Evolutionary conservation across 148 eudicot genomes (phyloP), one percentile per base, ranked within the genome.

Genomic region (Rhododendron williamsianum): DNA sequence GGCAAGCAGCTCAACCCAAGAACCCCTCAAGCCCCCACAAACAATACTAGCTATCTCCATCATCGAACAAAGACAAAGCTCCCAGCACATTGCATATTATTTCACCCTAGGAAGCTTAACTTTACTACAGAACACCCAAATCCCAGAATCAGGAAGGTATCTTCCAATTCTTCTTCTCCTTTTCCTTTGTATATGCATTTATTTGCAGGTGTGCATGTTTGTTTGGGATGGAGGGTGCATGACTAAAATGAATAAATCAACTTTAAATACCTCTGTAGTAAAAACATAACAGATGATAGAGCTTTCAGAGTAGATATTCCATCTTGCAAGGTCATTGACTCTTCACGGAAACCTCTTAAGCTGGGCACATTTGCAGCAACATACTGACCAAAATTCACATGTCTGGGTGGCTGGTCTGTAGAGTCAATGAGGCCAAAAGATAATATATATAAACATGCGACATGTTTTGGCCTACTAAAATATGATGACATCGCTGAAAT

Each of bases 391-490:
- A 96, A 86, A 85, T 93, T 94, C 81, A 93, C 78, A 76, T 91
- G 90, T 86, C 93, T 87, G n/a, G 95, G 92, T 73, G 87, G 85
- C 84, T 93, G 94, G 85, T 96, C 98, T 96, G 96, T 86, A 92
- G 4, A 88, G 78, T 74, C 74, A 87, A 60, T 15, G 73, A 84
- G 67, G n/a, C 48, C 36, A 58, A 65, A 88, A 3, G 33, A 25
- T n/a, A 10, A 9, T 3, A 72, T 87, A 54, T 35, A 79, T 23
- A 16, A 85, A 21, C 35, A 67, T 1, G 16, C 8, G 72, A 77
- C n/a, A 67, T 41, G 69, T 56, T 45, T 80, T 38, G 38, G 49
- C 51, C 51, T 21, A 63, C 23, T 46, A 88, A 1, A 46, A 69
- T 51, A 54, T 19, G 48, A 51, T 19, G 16, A 48, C 30, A 65